Evolutionary conservation across 1,284 basidiomycete genomes (phyloP).

Genomic region (Ustilago esculenta): DNA sequence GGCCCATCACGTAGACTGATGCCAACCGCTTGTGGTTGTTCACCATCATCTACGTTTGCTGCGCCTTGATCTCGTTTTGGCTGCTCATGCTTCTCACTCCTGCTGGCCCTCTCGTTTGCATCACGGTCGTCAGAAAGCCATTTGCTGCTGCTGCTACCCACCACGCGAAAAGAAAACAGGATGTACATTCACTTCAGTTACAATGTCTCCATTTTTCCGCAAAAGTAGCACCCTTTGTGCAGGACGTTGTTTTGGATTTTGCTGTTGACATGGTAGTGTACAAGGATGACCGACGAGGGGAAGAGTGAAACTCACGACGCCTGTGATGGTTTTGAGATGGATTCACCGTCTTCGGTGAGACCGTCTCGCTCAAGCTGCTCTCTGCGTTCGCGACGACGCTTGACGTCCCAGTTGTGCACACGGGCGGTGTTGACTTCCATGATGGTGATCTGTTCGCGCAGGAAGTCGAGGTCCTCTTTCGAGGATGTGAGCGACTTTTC

Average conservation of each 20-base stretch:
- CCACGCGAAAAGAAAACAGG: not conserved
- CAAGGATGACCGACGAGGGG: not conserved
- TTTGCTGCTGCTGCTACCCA: constrained; percentile 11
- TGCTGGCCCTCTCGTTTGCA: not conserved
- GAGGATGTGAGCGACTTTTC: constrained; percentile 77
- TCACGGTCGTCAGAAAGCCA: constrained; percentile 37
- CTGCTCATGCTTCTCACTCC: not conserved
- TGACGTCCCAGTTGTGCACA: constrained; percentile 96
- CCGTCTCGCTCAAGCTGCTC: constrained; percentile 40
- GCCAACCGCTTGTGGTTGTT: too few species aligned
- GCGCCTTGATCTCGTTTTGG: too few species aligned
- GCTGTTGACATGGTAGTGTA: not conserved
- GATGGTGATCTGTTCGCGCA: constrained; percentile 93
- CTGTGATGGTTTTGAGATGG: constrained; percentile 18
- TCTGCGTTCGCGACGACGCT: constrained; percentile 75
- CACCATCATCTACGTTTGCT: too few species aligned
- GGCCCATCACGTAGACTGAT: constrained; percentile 1
- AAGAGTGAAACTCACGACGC: constrained; percentile 39
- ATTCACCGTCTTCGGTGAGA: constrained; percentile 13
- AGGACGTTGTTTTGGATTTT: too few species aligned
- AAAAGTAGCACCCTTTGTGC: too few species aligned
- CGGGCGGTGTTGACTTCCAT: constrained; percentile 98
- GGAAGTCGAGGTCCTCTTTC: constrained; percentile 88
- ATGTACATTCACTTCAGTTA: constrained; percentile 16
- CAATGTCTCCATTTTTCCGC: not conserved